Evolutionary conservation across 208 protist species (phyloP), one percentile per base, ranked within the genome.

Genomic region (Crithidia mellificae): DNA sequence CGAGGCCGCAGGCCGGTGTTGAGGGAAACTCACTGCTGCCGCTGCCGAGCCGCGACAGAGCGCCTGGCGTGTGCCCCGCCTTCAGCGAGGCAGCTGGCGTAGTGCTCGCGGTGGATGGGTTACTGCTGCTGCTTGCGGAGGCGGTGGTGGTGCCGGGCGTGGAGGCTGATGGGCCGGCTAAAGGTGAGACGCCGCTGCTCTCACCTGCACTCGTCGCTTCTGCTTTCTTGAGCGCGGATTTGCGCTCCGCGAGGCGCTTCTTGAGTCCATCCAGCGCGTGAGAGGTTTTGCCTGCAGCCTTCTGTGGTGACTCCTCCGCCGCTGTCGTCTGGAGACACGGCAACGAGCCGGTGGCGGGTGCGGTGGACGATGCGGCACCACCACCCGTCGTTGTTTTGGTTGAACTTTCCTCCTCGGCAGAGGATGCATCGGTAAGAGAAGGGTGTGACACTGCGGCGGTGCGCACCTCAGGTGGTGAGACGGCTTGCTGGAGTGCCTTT

Each of bases 181-280:
- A 51, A 2, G 46, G 6, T 2, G 46, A 6, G 3, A 2, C 17
- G 20, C 20, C 5, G 14, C 30, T n/a, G 29, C 15, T 19, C 24
- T 22, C 25, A 5, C 34, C n/a, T n/a, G n/a, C n/a, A n/a, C n/a
- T n/a, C n/a, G n/a, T 38, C 34, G 20, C 64, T 6, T 77, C 72
- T 1, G 11, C 27, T 30, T 68, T 79, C 49, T 64, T 69, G 54
- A 79, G 24, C 1, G 80, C 74, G 15, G 67, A 74, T 51, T 81
- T 82, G 24, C 81, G 76, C 68, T 84, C 78, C 29, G 70, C 76
- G 20, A 90, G 78, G 0, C 78, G 74, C 61, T 71, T 77, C 63
- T 79, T 84, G 27, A 90, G 65, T 5, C 65, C 80, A 1, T 76
- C 71, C 54, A 80, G 34, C 49, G 64, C 64, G 49, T 65, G 50